These are phyloP conservation scores for Albifimbria verrucaria DNA, from an alignment of 2,329 filamentous ascomycete genomes.

Conservation along the genomic window DNA sequence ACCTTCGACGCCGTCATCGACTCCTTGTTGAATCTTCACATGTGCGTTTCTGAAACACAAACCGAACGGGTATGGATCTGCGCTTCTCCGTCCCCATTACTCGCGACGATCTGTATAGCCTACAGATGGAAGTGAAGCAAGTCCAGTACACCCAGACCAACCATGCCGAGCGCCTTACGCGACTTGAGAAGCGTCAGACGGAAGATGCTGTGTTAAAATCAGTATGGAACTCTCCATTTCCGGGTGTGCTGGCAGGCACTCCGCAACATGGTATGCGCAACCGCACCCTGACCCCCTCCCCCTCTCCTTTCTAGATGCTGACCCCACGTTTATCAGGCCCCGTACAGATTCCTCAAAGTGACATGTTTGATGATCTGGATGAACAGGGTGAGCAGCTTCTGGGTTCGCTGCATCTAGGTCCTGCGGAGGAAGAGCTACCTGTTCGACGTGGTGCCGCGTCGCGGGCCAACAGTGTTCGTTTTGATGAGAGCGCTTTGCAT, in stretches of 20 bases:
- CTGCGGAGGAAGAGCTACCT: slow-evolving; percentile 80
- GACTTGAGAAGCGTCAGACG: slow-evolving; percentile 64
- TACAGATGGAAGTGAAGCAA: slow-evolving; percentile 70
- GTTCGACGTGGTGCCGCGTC: slow-evolving; percentile 83
- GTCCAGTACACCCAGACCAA: slow-evolving; percentile 60
- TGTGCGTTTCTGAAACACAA: neutral
- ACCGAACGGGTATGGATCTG: slow-evolving; percentile 56
- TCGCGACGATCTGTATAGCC: slow-evolving; percentile 63
- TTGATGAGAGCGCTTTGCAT: slow-evolving; percentile 92
- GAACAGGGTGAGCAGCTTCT: slow-evolving; percentile 79
- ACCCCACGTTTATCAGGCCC: slow-evolving; percentile 58
- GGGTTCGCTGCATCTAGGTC: slow-evolving; percentile 76
- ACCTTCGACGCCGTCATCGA: neutral
- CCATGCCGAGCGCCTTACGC: slow-evolving; percentile 59
- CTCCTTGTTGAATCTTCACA: neutral
- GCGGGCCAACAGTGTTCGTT: slow-evolving; percentile 93
- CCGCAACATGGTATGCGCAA: slow-evolving; percentile 74
- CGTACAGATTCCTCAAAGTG: slow-evolving; percentile 72
- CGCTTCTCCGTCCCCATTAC: slow-evolving; percentile 53
- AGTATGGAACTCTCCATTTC: slow-evolving; percentile 92
- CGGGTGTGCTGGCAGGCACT: slow-evolving; percentile 76
- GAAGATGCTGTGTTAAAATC: slow-evolving; percentile 72
- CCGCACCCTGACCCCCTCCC: neutral
- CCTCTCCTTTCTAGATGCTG: slow-evolving; percentile 9
- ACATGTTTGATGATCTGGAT: slow-evolving; percentile 88